Evolutionary conservation across 2,329 filamentous ascomycete genomes (phyloP).

Genomic region (Colletotrichum tanaceti): DNA sequence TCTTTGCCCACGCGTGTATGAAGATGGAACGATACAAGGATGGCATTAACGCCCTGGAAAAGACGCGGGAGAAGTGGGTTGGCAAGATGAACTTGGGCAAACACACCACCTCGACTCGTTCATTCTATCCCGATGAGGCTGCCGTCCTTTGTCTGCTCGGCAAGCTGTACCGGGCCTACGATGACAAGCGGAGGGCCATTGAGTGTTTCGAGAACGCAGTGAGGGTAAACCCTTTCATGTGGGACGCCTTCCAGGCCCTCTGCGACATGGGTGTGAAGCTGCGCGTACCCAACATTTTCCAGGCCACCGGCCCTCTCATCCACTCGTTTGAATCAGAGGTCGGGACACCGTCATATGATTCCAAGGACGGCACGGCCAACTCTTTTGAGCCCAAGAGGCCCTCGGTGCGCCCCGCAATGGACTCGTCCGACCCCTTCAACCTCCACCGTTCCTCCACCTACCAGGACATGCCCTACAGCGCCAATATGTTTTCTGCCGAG

Average conservation of each 20-base stretch:
- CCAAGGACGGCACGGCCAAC: conserved; percentile 52
- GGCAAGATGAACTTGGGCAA: conserved; percentile 82
- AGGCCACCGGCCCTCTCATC: conserved; percentile 68
- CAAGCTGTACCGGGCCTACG: conserved; percentile 85
- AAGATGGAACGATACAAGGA: conserved; percentile 82
- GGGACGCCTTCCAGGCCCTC: conserved; percentile 92
- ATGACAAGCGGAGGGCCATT: conserved; percentile 85
- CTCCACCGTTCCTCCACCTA: conserved; percentile 55
- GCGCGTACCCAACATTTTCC: conserved; percentile 88
- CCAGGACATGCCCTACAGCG: conserved; percentile 54
- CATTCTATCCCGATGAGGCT: conserved; percentile 83
- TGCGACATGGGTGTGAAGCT: conserved; percentile 89
- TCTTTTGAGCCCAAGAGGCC: conserved; percentile 58
- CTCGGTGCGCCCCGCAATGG: conserved; percentile 52
- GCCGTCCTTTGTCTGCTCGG: conserved; percentile 86
- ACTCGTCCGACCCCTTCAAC: conserved; percentile 64
- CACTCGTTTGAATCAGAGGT: conserved; percentile 59
- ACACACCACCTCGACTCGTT: conserved; percentile 81
- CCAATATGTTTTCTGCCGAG: conserved; percentile 55
- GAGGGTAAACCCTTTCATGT: conserved; percentile 94
- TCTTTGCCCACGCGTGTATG: conserved; percentile 91
- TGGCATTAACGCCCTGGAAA: conserved; percentile 86
- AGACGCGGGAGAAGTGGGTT: conserved; percentile 79
- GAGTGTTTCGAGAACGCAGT: conserved; percentile 89
- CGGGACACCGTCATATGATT: conserved; percentile 49